Evolutionary conservation across 768 basidiomycete species (phyloP), one percentile per base, ranked within the genome.

Genomic region (Tephrocybe sp.): DNA sequence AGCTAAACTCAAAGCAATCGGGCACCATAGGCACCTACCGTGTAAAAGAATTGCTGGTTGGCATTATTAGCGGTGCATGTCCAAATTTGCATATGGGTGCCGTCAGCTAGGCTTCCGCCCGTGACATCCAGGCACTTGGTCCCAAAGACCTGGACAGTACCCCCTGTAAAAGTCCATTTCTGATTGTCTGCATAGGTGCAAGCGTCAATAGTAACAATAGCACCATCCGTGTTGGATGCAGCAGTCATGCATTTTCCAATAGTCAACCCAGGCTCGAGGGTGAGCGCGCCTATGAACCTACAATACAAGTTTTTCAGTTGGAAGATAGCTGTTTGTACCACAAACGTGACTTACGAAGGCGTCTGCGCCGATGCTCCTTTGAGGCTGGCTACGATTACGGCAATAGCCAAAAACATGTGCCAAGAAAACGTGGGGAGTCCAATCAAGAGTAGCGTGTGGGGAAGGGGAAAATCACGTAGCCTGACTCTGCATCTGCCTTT

Each of bases 11-110:
- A 45, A 33, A 36, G 22, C 11, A 23, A 5, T 22, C 13, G 38
- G 3, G 13, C 47, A 23, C 39, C 11, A 19, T 5, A 39, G 9
- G 36, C 12, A 58, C 68, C 31, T 45, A 72, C 72, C 13, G 72
- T 74, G 58, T 79, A 79, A 31, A 55, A 70, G 59, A 70, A 80
- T 49, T 71, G 63, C 60, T 82, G 78, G 57, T 78, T 77, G 0
- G 62, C 48, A 48, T 72, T 74, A 31, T 64, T 68, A n/a, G 54
- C 39, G 20, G 57, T 53, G 58, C 80, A 80, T 13, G 70, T 74
- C 73, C 72, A 79, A 36, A 81, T 74, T 54, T 81, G 78, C 52
- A 82, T 62, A 57, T 73, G 73, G 6, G 65, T 69, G 9, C 78
- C 79, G 53, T 79, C 72, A 33, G 53, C 55, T 26, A 61, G 72